phyloP scores from a whole-genome alignment of 257 asterid genomes.

The Penstemon davidsonii region DNA sequence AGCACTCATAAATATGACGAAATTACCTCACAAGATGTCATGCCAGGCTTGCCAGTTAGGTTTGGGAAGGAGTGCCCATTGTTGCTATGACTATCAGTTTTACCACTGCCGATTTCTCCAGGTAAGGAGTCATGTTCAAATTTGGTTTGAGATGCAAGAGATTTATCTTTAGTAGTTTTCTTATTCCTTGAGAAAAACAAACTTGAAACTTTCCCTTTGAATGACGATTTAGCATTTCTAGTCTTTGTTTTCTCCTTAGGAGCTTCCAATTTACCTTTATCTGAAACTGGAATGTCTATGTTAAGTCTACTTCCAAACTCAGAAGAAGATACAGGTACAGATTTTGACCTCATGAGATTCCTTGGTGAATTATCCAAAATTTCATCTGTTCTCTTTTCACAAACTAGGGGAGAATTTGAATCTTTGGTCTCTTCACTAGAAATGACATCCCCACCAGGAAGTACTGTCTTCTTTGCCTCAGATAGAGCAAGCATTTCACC shows the following conservation, averaged over 20 bases:
- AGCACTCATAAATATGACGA: not conserved
- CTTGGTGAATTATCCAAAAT: constrained; percentile 43
- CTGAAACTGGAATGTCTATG: constrained; percentile 37
- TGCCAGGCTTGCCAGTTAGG: constrained; percentile 31
- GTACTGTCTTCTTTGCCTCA: constrained; percentile 54
- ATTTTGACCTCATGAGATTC: constrained; percentile 78
- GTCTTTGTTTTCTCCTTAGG: constrained; percentile 48
- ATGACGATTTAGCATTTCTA: constrained; percentile 60
- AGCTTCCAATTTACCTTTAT: constrained; percentile 37
- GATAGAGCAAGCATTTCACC: constrained; percentile 99
- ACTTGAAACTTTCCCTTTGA: constrained; percentile 79
- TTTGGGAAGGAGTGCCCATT: constrained; percentile 25
- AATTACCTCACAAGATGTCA: constrained; percentile 50
- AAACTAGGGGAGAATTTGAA: constrained; percentile 31
- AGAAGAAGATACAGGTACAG: constrained; percentile 75
- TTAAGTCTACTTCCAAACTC: constrained; percentile 46
- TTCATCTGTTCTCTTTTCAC: constrained; percentile 38
- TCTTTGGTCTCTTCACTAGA: constrained; percentile 41
- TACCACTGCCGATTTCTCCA: constrained; percentile 27
- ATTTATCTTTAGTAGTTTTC: constrained; percentile 52
- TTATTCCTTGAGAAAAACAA: constrained; percentile 77
- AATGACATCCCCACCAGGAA: constrained; percentile 39
- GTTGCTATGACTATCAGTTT: constrained; percentile 29
- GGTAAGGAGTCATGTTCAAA: constrained; percentile 34
- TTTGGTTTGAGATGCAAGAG: constrained; percentile 38